phyloP scores from a whole-genome alignment of 352 stramenopile genomes.

The Albugo candida region DNA sequence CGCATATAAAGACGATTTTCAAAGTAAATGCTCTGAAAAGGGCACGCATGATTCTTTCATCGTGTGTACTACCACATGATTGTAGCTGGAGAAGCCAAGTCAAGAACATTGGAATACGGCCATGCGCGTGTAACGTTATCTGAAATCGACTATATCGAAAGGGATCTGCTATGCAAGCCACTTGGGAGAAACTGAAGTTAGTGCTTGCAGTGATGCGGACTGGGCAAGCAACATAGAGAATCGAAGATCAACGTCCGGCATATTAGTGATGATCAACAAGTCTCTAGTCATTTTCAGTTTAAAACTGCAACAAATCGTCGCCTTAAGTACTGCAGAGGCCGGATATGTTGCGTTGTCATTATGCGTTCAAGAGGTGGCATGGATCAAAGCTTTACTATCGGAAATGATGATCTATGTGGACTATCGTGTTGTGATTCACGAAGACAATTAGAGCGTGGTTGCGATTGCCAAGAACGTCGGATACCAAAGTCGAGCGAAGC shows the following conservation, averaged over 20 bases:
- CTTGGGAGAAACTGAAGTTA: too few relatives aligned
- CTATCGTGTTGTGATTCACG: constrained; percentile 6
- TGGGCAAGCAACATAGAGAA: constrained; percentile 8
- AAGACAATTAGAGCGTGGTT: constrained; percentile 12
- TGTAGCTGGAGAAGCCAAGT: too few relatives aligned
- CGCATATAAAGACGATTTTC: too few relatives aligned
- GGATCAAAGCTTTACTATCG: constrained; percentile 5
- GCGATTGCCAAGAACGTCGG: constrained; percentile 12
- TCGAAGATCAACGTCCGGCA: constrained; percentile 6
- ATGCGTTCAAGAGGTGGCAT: constrained; percentile 8
- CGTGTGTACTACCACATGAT: too few relatives aligned
- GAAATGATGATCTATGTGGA: constrained; percentile 3
- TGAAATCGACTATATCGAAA: too few relatives aligned
- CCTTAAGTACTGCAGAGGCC: constrained; percentile 9
- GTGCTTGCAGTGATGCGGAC: constrained; percentile 1
- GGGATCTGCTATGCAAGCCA: too few relatives aligned
- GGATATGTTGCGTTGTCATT: constrained; percentile 11
- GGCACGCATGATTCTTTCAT: too few relatives aligned
- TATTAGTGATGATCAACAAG: constrained; percentile 7
- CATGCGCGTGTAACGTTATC: too few relatives aligned
- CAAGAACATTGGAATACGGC: too few relatives aligned
- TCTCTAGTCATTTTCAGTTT: constrained; percentile 6
- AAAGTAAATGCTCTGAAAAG: too few relatives aligned
- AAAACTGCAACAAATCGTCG: constrained; percentile 8
- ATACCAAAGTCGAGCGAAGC: constrained; percentile 9